phyloP scores from a whole-genome alignment of 495 filamentous ascomycete species.

The Xeromyces bisporus region DNA sequence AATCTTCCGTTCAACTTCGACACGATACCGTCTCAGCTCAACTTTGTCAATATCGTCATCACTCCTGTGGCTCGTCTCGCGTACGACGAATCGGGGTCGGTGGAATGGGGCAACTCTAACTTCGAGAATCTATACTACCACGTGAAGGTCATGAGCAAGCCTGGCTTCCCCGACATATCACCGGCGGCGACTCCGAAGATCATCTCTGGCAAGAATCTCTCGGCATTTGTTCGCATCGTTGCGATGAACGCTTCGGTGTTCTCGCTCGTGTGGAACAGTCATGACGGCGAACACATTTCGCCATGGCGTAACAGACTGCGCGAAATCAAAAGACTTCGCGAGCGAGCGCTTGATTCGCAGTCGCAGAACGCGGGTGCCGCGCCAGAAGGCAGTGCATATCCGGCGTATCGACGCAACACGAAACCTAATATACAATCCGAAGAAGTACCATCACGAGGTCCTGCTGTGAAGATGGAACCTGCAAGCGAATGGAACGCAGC shows the following conservation, averaged over 20 bases:
- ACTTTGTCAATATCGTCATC: slow-evolving; percentile 91
- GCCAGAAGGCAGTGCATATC: slow-evolving; percentile 20
- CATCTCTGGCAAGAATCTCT: slow-evolving; percentile 59
- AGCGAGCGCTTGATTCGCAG: slow-evolving; percentile 28
- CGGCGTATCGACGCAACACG: slow-evolving; percentile 28
- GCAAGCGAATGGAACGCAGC: slow-evolving; percentile 27
- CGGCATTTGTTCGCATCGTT: slow-evolving; percentile 76
- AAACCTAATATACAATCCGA: slow-evolving; percentile 30
- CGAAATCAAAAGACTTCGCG: slow-evolving; percentile 68
- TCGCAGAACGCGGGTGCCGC: slow-evolving; percentile 13
- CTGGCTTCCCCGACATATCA: slow-evolving; percentile 78
- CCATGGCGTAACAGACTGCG: slow-evolving; percentile 77
- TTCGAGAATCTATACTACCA: slow-evolving; percentile 50
- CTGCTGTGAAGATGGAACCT: slow-evolving; percentile 15
- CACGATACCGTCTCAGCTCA: slow-evolving; percentile 85
- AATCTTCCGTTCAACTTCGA: slow-evolving; percentile 74
- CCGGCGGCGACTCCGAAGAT: slow-evolving; percentile 77
- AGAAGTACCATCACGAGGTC: slow-evolving; percentile 16
- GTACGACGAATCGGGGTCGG: slow-evolving; percentile 10
- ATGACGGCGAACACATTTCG: slow-evolving; percentile 70
- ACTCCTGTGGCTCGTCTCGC: slow-evolving; percentile 55
- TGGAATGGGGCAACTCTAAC: slow-evolving; percentile 9
- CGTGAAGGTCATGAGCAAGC: slow-evolving; percentile 68
- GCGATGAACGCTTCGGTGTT: slow-evolving; percentile 90
- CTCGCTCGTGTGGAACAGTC: slow-evolving; percentile 71